Base-by-base conservation (phyloP, 192 early-diverging fungal genomes). In the Chytriomyces sp. region DNA sequence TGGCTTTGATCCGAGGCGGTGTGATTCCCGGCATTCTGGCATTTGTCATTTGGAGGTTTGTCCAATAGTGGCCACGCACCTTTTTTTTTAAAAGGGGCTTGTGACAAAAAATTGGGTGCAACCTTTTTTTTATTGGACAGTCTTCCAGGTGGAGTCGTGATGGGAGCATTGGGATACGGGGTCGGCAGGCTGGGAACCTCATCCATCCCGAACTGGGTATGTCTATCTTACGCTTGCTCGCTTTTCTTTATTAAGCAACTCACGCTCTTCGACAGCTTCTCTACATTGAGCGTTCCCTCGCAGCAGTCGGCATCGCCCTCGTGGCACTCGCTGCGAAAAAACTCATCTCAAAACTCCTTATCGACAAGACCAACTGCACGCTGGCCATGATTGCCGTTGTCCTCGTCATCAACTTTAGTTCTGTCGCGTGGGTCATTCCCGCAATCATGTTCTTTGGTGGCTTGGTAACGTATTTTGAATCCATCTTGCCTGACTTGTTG, bases 241-340 rank as follows among this genome's bases (percentile, higher is more conserved):
- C n/a, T n/a, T n/a, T n/a, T n/a, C n/a, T n/a, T n/a, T n/a, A n/a
- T n/a, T n/a, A n/a, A n/a, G n/a, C n/a, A n/a, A n/a, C n/a, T n/a
- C n/a, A n/a, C n/a, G n/a, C n/a, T n/a, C 90, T 89, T 10, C 28
- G 65, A 0, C 87, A 81, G 83, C 80, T 86, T 0, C 79, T 82
- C 5, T 84, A 89, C 60, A 59, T 90, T 7, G 80, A 87, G 44
- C 87, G 90, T 68, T 85, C 85, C 5, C 72, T 91, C 7, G 81
- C 82, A 0, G 67, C 90, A 5, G 82, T 88, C 13, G 90, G 87
- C 1, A 80, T 93, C 28, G 92, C 87, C 7, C 83, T 93, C 4
- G 86, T 91, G 0, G 91, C 89, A 3, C 72, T 89, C 18, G 91
- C 92, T 3, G 90, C 84, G 3, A 70, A 67, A 28, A 81, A 81